phyloP scores from a whole-genome alignment of 306 rosid species.

The Inga oerstediana region DNA sequence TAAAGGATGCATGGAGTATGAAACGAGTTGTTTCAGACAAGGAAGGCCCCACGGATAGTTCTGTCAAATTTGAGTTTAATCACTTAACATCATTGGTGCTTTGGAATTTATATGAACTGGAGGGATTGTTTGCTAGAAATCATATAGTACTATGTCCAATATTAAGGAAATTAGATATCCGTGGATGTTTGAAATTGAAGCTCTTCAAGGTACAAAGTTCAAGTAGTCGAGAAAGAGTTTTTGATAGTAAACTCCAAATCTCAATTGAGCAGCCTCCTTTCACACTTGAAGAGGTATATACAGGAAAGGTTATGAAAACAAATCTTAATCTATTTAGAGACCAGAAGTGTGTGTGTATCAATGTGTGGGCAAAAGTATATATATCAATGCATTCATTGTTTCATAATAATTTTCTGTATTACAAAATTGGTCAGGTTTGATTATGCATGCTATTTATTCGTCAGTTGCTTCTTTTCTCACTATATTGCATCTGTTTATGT shows the following conservation, averaged over 20 bases:
- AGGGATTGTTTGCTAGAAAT: background rate
- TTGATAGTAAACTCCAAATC: too few species aligned
- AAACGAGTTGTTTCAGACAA: background rate
- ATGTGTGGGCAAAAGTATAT: too few species aligned
- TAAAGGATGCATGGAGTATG: background rate
- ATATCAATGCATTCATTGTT: background rate
- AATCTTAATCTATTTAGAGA: too few species aligned
- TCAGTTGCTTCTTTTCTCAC: too few species aligned
- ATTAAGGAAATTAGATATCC: background rate
- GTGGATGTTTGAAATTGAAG: background rate
- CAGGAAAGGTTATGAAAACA: too few species aligned
- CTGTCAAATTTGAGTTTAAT: background rate
- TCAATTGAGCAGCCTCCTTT: background rate
- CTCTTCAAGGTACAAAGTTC: background rate
- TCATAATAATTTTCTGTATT: too few species aligned
- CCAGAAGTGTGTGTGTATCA: too few species aligned
- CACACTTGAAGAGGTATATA: conserved; percentile 11
- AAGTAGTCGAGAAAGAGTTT: background rate
- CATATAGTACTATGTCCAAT: background rate
- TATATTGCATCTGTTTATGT: too few species aligned
- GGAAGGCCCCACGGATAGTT: background rate
- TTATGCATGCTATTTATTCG: background rate
- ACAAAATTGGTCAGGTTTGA: too few species aligned
- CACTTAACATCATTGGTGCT: background rate
- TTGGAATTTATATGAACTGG: background rate